Percentiles rank a stretch among this genome's conserved stretches.
These are phyloP conservation scores for Euphorbia tirucalli DNA, from an alignment of 345 rosid genomes.

Conservation along the genomic window DNA sequence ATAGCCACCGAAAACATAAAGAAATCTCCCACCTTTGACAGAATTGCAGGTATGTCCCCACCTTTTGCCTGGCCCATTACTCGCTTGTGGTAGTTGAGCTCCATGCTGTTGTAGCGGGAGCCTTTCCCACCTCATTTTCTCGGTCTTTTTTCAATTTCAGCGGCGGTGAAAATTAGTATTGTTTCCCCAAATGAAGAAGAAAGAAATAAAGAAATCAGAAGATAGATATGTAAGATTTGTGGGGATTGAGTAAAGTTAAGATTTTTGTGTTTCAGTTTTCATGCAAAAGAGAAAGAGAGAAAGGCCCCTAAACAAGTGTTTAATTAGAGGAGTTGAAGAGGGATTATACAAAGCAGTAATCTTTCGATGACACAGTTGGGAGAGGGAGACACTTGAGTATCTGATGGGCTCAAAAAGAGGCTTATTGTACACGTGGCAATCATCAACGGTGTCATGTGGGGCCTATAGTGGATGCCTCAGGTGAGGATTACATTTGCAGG, in stretches of 20 bases:
- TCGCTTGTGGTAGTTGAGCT: conserved; percentile 22
- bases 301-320: background rate
- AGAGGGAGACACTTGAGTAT: background rate
- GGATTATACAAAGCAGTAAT: background rate
- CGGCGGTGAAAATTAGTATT: no score
- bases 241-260: background rate
- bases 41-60: conserved; percentile 99
- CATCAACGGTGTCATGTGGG: background rate
- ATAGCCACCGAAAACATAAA: conserved; percentile 91
- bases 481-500: background rate
- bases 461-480: conserved; percentile 8
- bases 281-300: conserved; percentile 11
- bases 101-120: conserved; percentile 33
- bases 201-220: conserved; percentile 19
- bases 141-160: background rate
- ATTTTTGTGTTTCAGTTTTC: background rate
- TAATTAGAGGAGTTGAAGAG: background rate
- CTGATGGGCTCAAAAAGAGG: conserved; percentile 14
- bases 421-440: conserved; percentile 5
- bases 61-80: conserved; percentile 79
- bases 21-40: conserved; percentile 78
- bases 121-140: conserved; percentile 81
- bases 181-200: background rate
- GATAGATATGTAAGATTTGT: background rate
- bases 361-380: background rate